Percentiles rank a stretch among this genome's conserved stretches.
Evolutionary conservation across 352 stramenopile genomes (phyloP).

Genomic region (Phytopythium litorale): DNA sequence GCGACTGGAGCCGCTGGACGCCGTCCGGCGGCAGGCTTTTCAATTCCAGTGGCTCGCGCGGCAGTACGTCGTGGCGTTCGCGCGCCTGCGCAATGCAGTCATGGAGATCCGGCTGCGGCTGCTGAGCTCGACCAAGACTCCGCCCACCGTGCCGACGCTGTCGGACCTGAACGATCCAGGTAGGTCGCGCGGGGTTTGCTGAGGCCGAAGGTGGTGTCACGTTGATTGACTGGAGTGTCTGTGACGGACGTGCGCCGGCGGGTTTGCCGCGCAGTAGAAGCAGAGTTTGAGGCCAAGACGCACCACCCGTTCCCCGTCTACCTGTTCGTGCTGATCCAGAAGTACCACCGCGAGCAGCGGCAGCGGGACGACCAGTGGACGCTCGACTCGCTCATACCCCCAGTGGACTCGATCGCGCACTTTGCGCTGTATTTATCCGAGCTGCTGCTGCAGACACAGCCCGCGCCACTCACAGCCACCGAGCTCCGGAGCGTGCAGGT

Average conservation of each 20-base stretch:
- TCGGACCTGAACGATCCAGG: constrained; percentile 59
- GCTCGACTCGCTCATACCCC: constrained; percentile 47
- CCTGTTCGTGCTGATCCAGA: constrained; percentile 76
- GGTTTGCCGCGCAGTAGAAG: constrained; percentile 60
- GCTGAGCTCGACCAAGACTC: constrained; percentile 19
- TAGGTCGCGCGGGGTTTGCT: constrained; percentile 11
- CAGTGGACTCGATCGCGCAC: constrained; percentile 76
- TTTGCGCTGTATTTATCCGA: constrained; percentile 78
- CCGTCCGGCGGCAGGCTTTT: constrained; percentile 47
- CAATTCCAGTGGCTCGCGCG: constrained; percentile 70
- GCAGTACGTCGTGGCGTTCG: constrained; percentile 62
- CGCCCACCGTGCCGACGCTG: constrained; percentile 24
- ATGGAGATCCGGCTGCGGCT: constrained; percentile 51
- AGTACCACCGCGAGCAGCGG: constrained; percentile 71
- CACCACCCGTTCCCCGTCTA: constrained; percentile 75
- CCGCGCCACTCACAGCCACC: constrained; percentile 42
- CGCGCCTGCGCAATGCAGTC: constrained; percentile 41
- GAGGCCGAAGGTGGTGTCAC: neutral
- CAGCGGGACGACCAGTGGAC: constrained; percentile 50
- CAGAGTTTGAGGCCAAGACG: constrained; percentile 81
- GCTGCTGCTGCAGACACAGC: constrained; percentile 36
- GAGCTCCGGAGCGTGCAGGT: constrained; percentile 73
- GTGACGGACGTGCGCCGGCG: neutral
- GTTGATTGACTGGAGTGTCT: constrained; percentile 2
- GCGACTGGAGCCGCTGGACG: constrained; percentile 25